Percentiles rank a stretch among this genome's conserved stretches.
phyloP scores from a whole-genome alignment of 2,329 filamentous ascomycete species.

The Sclerotinia borealis region DNA sequence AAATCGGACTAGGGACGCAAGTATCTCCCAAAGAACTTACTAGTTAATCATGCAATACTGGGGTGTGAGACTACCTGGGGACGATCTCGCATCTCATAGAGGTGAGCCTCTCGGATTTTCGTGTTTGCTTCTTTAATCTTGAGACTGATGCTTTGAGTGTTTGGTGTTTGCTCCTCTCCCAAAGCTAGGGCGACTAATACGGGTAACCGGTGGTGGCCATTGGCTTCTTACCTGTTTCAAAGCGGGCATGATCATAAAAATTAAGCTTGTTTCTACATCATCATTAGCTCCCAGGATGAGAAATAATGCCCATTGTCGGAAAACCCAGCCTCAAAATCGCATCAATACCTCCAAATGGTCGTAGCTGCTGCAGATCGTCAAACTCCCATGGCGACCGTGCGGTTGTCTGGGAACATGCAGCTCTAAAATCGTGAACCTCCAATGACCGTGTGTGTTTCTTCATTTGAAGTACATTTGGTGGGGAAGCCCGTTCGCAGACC shows the following conservation, averaged over 20 bases:
- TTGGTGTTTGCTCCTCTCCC: background rate
- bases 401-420: background rate
- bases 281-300: background rate
- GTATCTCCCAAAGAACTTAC: background rate
- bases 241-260: background rate
- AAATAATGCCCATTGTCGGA: background rate
- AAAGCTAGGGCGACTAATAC: background rate
- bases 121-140: background rate
- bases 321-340: background rate
- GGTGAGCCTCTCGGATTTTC: slow-evolving; percentile 3
- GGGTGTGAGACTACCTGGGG: background rate
- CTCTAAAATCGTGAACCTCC: background rate
- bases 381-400: slow-evolving; percentile 2
- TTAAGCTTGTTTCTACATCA: slow-evolving; percentile 11
- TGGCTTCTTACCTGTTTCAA: background rate
- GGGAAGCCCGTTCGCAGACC: background rate
- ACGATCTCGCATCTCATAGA: background rate
- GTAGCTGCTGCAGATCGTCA: background rate
- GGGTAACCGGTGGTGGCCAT: background rate
- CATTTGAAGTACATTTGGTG: background rate
- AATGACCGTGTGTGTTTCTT: background rate
- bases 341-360: background rate
- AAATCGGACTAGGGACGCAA: background rate
- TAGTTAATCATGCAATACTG: background rate
- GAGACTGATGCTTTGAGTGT: slow-evolving; percentile 10